Evolutionary conservation across 306 rosid genomes (phyloP), one percentile per base, ranked within the genome.

Genomic region (Fagus crenata): DNA sequence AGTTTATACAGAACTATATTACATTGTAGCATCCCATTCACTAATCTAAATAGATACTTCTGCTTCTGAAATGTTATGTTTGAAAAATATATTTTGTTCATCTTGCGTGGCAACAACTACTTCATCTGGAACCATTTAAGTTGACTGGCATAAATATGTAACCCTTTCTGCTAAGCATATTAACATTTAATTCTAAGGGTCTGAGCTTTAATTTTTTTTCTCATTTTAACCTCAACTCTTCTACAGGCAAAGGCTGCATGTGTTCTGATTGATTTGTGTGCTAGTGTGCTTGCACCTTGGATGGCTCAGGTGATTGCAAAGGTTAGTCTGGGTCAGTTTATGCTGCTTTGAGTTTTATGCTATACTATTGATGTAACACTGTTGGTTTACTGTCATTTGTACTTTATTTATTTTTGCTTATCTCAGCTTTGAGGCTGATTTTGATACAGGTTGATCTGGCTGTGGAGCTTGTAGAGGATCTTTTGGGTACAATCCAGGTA

Each of bases 381-480:
- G 36, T 43, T 56, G 71, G 70, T 46, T 78, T 64, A 32, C 54
- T 60, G 14, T 78, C 53, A 6, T 55, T 18, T 78, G 22, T 49
- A 35, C 74, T 53, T 73, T n/a, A 36, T 33, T 69, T 74, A 35
- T 72, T 76, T 78, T 77, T 43, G 49, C 75, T 75, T 77, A 42
- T 37, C 73, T 84, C 58, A 67, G 82, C 72, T 60, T 36, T 65
- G 65, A 56, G 49, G 67, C 39, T 74, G 77, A 76, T 81, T 81
- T 77, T 78, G 53, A 18, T 83, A 71, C 77, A 93, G 98, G 90
- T 91, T 77, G 98, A 93, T 87, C 93, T 93, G 79, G 89, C 88
- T 75, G 76, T 91, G 77, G 98, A 93, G 90, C 96, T 93, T 78
- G 83, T 91, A 74, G 97, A 91, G 88, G 98, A 93, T 85, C 98